Percentiles rank a stretch among this genome's conserved stretches.
Evolutionary conservation across 345 rosid species (phyloP).

Genomic region (Rhodamnia rubescens): DNA sequence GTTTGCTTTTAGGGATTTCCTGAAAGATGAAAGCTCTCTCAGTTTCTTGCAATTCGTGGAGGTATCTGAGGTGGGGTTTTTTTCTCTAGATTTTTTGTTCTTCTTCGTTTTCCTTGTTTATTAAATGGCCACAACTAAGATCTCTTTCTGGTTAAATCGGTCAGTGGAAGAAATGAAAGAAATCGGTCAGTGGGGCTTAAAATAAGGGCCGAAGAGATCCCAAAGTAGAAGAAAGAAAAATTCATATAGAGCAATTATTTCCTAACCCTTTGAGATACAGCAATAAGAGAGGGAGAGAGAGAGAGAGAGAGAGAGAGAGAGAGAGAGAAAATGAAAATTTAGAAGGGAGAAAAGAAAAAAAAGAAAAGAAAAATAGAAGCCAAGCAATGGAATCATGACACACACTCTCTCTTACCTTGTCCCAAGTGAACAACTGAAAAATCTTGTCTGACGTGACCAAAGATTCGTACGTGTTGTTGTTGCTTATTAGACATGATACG

Average conservation of each 20-base stretch:
- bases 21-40: neutral
- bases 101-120: neutral
- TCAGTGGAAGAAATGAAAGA: neutral
- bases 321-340: neutral
- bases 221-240: neutral
- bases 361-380: neutral
- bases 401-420: slow-evolving; percentile 1
- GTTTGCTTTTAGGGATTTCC: neutral
- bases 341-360: neutral
- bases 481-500: neutral
- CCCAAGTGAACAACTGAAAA: slow-evolving; percentile 14
- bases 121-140: neutral
- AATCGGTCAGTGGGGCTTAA: no score
- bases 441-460: slow-evolving; percentile 32
- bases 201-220: neutral
- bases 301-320: neutral
- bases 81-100: neutral
- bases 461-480: slow-evolving; percentile 14
- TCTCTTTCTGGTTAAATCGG: neutral
- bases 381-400: slow-evolving; percentile 12
- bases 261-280: neutral
- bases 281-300: neutral
- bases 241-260: neutral
- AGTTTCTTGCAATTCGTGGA: neutral
- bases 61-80: neutral